Evolutionary conservation across 179 eudicot genomes (phyloP).

Genomic region (Spinacia oleracea): DNA sequence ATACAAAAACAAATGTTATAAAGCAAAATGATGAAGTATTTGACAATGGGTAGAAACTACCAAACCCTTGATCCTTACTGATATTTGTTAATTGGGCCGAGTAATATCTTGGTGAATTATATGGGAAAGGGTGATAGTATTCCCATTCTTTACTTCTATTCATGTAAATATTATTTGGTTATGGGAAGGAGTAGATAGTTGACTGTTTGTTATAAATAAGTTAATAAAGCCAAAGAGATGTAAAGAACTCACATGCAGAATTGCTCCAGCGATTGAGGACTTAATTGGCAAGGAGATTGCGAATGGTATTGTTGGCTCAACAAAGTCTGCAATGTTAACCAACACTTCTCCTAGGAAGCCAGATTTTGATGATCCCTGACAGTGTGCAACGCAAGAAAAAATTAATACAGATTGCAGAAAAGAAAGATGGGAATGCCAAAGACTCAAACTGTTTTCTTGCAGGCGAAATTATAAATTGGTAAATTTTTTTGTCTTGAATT

Average conservation of each 20-base stretch:
- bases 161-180: neutral
- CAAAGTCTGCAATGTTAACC: constrained; percentile 44
- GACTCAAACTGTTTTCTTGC: constrained; percentile 23
- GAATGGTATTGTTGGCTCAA: constrained; percentile 39
- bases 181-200: neutral
- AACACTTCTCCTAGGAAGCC: constrained; percentile 47
- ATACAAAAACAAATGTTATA: no score
- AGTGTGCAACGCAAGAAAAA: constrained; percentile 7
- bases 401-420: constrained; percentile 9
- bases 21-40: no score
- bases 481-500: constrained; percentile 45
- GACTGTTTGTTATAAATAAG: neutral
- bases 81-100: neutral
- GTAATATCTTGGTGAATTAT: neutral
- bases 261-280: constrained; percentile 40
- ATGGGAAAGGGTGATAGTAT: neutral
- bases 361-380: constrained; percentile 50
- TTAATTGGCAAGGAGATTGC: constrained; percentile 43
- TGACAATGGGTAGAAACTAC: neutral
- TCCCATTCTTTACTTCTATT: neutral
- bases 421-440: neutral
- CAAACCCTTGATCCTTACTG: neutral
- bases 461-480: constrained; percentile 44
- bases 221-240: constrained; percentile 6
- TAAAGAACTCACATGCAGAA: constrained; percentile 41